Percentiles rank a stretch among this genome's conserved stretches.
These are phyloP conservation scores for Penicillium cataractarum DNA, from an alignment of 495 filamentous ascomycete species.

Conservation along the genomic window DNA sequence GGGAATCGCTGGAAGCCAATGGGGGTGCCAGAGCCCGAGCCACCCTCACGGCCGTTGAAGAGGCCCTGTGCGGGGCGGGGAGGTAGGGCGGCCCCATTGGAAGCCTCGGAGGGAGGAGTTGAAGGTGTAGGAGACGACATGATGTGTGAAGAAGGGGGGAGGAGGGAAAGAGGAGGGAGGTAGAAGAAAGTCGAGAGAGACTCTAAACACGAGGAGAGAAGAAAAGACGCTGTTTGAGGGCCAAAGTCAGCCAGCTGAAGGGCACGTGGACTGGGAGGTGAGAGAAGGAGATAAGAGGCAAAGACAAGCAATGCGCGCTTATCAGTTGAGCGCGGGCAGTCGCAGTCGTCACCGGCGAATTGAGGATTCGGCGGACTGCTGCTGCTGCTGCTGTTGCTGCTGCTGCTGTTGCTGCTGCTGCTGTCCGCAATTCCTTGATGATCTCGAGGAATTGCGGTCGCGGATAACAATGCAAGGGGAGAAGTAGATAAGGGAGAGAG, in stretches of 20 bases:
- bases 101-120: constrained; percentile 36
- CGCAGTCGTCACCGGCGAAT: constrained; percentile 2
- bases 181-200: not conserved
- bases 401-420: not conserved
- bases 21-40: constrained; percentile 48
- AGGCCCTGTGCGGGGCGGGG: constrained; percentile 41
- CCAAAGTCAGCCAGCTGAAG: constrained; percentile 20
- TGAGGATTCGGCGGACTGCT: not conserved
- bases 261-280: constrained; percentile 9
- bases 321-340: constrained; percentile 17
- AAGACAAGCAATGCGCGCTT: constrained; percentile 12
- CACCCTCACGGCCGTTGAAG: constrained; percentile 39
- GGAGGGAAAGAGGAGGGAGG: not conserved
- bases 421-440: constrained; percentile 1
- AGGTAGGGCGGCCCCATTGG: constrained; percentile 41
- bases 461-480: constrained; percentile 1
- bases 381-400: constrained; percentile 4
- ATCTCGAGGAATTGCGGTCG: constrained; percentile 5
- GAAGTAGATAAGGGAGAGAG: constrained; percentile 7
- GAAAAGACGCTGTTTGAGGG: constrained; percentile 18
- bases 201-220: constrained; percentile 21
- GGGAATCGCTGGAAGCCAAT: constrained; percentile 53
- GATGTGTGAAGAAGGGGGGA: constrained; percentile 13
- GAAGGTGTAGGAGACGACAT: constrained; percentile 45
- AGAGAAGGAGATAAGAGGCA: not conserved